Evolutionary conservation across 164 flowering plant species (phyloP).

Genomic region (Magnolia kwangsiensis): DNA sequence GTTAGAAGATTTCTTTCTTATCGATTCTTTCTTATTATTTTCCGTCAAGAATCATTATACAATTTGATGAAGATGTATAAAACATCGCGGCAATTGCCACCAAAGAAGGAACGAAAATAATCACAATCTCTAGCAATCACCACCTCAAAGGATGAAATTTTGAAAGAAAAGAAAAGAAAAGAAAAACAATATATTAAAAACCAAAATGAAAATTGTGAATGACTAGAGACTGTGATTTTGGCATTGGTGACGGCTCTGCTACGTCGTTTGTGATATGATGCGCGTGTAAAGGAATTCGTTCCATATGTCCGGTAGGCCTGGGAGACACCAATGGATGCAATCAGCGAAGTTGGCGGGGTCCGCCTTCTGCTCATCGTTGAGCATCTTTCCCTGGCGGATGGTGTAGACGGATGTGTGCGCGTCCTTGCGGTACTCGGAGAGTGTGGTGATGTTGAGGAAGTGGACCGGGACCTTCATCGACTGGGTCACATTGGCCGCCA

Average conservation of each 20-base stretch:
- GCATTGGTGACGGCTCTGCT: background rate
- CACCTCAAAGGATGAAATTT: background rate
- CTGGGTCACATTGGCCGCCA: conserved; percentile 50
- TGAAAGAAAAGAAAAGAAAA: background rate
- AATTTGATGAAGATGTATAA: background rate
- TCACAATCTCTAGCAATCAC: background rate
- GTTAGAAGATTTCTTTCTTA: background rate
- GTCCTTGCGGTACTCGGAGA: conserved; percentile 83
- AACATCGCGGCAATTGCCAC: background rate
- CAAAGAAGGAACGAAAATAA: background rate
- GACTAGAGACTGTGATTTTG: background rate
- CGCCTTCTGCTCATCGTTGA: conserved; percentile 58
- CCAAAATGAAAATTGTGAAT: background rate
- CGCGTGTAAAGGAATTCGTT: conserved; percentile 76
- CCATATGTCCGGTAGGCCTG: conserved; percentile 95
- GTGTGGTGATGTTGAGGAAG: conserved; percentile 71
- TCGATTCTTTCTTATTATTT: background rate
- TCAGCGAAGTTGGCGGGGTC: conserved; percentile 67
- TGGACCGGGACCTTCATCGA: conserved; percentile 58
- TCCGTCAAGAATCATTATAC: background rate
- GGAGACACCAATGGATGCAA: conserved; percentile 95
- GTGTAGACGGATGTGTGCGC: conserved; percentile 83
- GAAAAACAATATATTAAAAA: background rate
- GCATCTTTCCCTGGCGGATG: conserved; percentile 62
- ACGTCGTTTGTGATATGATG: conserved; percentile 36